Percentiles rank a stretch among this genome's conserved stretches.
These are phyloP conservation scores for Penstemon davidsonii DNA, from an alignment of 257 asterid species.

Conservation along the genomic window DNA sequence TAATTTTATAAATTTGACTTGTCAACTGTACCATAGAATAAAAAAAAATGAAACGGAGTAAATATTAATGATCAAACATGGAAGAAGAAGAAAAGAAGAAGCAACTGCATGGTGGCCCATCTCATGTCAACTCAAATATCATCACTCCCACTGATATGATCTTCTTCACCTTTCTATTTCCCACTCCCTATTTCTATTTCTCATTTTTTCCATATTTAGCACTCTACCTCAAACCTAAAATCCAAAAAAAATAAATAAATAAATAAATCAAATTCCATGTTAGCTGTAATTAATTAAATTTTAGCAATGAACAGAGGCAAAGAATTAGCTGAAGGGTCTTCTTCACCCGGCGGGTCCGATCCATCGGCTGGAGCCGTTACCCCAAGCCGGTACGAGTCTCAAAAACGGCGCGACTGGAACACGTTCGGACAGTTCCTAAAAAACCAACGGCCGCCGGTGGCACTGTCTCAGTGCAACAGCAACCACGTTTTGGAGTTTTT, in stretches of 20 bases:
- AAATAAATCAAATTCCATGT: not conserved
- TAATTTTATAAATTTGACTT: too few species aligned
- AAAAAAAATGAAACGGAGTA: too few species aligned
- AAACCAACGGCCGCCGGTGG: conserved; percentile 64
- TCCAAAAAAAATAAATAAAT: not conserved
- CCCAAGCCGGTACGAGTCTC: conserved; percentile 78
- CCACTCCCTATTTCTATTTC: conserved; percentile 35
- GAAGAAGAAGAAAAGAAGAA: conserved; percentile 1
- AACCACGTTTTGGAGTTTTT: conserved; percentile 64
- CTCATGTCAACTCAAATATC: conserved; percentile 47
- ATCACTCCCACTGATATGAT: conserved; percentile 42
- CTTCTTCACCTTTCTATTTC: conserved; percentile 22
- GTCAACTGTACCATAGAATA: too few species aligned
- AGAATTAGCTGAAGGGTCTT: conserved; percentile 49
- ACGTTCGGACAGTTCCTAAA: conserved; percentile 74
- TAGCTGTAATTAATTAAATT: not conserved
- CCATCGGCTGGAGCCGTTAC: conserved; percentile 13
- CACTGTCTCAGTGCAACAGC: conserved; percentile 56
- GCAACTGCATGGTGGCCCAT: conserved; percentile 50
- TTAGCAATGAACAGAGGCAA: conserved; percentile 37
- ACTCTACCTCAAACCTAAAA: not conserved
- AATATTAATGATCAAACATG: too few species aligned
- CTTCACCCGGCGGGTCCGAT: conserved; percentile 20
- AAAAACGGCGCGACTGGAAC: conserved; percentile 82
- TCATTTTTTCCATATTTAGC: conserved; percentile 34